Evolutionary conservation across 148 eudicot species (phyloP).

Genomic region (Chenopodium formosanum): DNA sequence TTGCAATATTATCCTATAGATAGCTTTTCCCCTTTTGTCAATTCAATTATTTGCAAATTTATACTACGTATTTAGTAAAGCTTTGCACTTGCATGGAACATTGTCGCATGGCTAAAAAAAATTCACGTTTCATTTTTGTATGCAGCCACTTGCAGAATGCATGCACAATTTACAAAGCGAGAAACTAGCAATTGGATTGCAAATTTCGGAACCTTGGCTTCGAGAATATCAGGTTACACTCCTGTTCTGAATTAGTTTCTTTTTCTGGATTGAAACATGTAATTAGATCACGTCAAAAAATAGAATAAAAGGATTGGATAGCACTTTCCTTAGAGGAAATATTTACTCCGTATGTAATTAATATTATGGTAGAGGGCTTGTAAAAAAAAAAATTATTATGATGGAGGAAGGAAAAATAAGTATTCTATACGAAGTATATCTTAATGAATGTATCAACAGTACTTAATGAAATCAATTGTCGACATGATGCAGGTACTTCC

Average conservation of each 20-base stretch:
- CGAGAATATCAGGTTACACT: slow-evolving; percentile 93
- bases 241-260: no score
- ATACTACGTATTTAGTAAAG: background rate
- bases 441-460: background rate
- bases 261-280: no score
- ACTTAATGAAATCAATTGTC: background rate
- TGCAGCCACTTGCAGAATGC: slow-evolving; percentile 93
- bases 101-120: background rate
- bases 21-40: no score
- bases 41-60: no score
- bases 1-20: background rate
- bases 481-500: slow-evolving; percentile 69
- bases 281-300: background rate
- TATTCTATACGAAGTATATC: background rate
- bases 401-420: background rate
- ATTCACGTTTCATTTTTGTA: background rate
- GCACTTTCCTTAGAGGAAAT: no score
- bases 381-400: no score
- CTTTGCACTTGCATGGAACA: background rate
- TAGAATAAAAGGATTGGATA: no score
- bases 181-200: slow-evolving; percentile 84
- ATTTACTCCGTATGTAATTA: no score
- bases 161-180: slow-evolving; percentile 82
- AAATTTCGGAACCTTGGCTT: slow-evolving; percentile 91
- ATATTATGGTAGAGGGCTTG: no score